phyloP scores from a whole-genome alignment of 2,329 filamentous ascomycete species.

The Dactylonectria macrodidyma region DNA sequence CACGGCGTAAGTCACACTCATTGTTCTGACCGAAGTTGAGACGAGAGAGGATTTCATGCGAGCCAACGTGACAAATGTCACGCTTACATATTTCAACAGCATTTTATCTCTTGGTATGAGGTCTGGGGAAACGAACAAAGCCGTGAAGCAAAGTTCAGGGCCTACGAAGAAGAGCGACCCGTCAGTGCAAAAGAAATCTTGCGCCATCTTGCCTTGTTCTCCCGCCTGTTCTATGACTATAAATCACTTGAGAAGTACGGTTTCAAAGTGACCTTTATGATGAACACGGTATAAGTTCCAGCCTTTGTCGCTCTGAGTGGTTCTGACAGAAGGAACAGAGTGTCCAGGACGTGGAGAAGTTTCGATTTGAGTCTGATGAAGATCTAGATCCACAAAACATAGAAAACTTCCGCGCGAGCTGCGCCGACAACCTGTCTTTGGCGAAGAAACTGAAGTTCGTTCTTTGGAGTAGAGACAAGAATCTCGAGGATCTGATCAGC shows the following conservation, averaged over 20 bases:
- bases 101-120: not conserved
- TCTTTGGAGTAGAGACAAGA: not conserved
- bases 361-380: conserved; percentile 1
- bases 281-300: not conserved
- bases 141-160: not conserved
- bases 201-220: not conserved
- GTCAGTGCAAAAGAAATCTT: not conserved
- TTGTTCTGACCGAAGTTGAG: not conserved
- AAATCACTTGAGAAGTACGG: not conserved
- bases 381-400: not conserved
- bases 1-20: not conserved
- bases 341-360: not conserved
- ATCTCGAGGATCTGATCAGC: not conserved
- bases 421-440: not conserved
- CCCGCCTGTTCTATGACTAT: not conserved
- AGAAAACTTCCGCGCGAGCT: not conserved
- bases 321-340: not conserved
- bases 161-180: not conserved
- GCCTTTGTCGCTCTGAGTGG: not conserved
- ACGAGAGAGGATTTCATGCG: not conserved
- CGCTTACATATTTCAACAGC: not conserved
- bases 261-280: not conserved
- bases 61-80: not conserved
- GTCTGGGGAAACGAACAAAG: not conserved
- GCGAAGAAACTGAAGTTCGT: not conserved